Evolutionary conservation across 495 filamentous ascomycete genomes (phyloP).

Genomic region (Sabuloglossum arenarium): DNA sequence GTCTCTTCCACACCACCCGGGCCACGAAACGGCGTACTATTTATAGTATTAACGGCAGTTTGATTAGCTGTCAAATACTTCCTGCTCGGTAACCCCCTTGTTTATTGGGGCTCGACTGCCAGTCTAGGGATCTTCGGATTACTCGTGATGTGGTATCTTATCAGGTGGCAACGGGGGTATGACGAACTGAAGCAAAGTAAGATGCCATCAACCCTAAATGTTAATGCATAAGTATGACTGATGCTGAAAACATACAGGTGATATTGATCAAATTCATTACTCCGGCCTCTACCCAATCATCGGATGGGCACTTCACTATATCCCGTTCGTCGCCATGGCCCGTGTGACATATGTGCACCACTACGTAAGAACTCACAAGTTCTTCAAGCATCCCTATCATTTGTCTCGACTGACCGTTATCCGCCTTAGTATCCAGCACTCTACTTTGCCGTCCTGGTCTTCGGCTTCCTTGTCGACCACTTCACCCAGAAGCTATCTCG

Average conservation of each 20-base stretch:
- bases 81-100: conserved; percentile 84
- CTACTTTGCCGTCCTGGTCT: conserved; percentile 82
- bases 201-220: neutral
- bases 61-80: conserved; percentile 70
- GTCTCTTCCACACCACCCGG: neutral
- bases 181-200: conserved; percentile 41
- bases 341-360: conserved; percentile 98
- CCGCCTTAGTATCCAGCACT: conserved; percentile 59
- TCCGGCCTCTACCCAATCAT: conserved; percentile 75
- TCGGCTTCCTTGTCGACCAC: conserved; percentile 83
- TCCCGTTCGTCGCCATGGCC: conserved; percentile 92
- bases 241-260: conserved; percentile 17
- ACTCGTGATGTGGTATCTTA: conserved; percentile 61
- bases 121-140: conserved; percentile 50
- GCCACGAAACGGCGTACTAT: neutral
- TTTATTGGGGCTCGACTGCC: conserved; percentile 86
- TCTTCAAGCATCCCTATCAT: neutral
- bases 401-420: neutral
- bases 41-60: conserved; percentile 4
- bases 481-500: conserved; percentile 39
- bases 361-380: conserved; percentile 25
- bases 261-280: conserved; percentile 89
- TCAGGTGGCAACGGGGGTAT: conserved; percentile 94
- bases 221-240: neutral
- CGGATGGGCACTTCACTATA: conserved; percentile 90